phyloP scores from a whole-genome alignment of 805 yeast species.

The Cyberlindnera galapagoensis region DNA sequence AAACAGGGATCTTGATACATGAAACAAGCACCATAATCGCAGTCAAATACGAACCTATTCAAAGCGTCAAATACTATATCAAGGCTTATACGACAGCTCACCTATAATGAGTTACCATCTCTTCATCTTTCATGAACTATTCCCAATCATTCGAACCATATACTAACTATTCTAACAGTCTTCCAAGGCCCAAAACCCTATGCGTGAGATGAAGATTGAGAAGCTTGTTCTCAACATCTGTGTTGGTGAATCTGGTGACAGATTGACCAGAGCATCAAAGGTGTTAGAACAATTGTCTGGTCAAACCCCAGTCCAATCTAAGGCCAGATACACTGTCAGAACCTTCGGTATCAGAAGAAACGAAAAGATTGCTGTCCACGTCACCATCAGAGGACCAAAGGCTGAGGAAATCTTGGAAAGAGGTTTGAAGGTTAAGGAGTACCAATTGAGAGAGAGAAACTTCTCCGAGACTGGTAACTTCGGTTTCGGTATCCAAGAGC shows the following conservation, averaged over 20 bases:
- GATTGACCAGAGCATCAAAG: slow-evolving; percentile 99
- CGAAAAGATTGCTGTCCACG: slow-evolving; percentile 99
- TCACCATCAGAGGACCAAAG: slow-evolving; percentile 99
- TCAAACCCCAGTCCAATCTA: slow-evolving; percentile 99
- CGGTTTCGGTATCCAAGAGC: slow-evolving; percentile 99
- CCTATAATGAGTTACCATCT: too few species aligned
- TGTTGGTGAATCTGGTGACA: slow-evolving; percentile 99
- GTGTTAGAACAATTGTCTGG: slow-evolving; percentile 99
- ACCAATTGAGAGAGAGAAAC: slow-evolving; percentile 91
- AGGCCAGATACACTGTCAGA: slow-evolving; percentile 99
- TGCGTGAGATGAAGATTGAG: slow-evolving; percentile 99
- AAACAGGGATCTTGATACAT: neutral
- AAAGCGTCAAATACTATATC: too few species aligned
- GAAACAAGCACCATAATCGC: too few species aligned
- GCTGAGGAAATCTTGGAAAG: slow-evolving; percentile 99
- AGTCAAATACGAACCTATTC: too few species aligned
- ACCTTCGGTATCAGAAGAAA: slow-evolving; percentile 99
- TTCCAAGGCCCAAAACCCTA: slow-evolving; percentile 75
- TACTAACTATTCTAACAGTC: slow-evolving; percentile 28
- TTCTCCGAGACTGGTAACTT: slow-evolving; percentile 99
- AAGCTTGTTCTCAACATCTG: slow-evolving; percentile 99
- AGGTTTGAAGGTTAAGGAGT: slow-evolving; percentile 99
- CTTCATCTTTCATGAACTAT: too few species aligned
- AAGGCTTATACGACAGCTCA: too few species aligned
- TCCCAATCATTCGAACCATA: too few species aligned